Base-by-base conservation (phyloP, 345 rosid species). In the Boechera retrofracta region DNA sequence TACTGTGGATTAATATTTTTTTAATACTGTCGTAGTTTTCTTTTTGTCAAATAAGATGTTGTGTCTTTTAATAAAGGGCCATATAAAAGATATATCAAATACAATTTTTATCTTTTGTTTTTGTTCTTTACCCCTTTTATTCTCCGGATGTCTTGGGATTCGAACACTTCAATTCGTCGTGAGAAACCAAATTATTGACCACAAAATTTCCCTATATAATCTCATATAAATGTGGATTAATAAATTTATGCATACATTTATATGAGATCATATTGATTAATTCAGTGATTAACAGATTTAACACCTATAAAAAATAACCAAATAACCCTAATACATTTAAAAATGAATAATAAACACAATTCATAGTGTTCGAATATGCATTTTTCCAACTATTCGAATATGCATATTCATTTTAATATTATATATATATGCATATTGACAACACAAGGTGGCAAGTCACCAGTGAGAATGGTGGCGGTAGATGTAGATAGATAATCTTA, bases 401-500 rank as follows among this genome's bases (percentile, higher is more conserved):
- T 42, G n/a, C 5, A 42, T 42, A 42, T 11, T 42, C n/a, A 13
- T 10, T 41, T 0, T 10, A 13, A 13, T 16, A 12, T 21, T 21
- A 45, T 49, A 49, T 7, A 49, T 49, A 16, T 48, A 66, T 45
- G 24, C 42, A 77, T 63, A 64, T 51, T 59, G 2, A 28, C 26
- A 67, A 9, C 12, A 38, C n/a, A 78, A 60, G 81, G 69, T 78
- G 63, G 69, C 77, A 72, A 54, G 81, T 78, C 81, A 72, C 74
- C 12, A 31, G 41, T 67, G 73, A 73, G 70, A 78, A 67, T 65
- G 77, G 81, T 78, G 69, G 81, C 39, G 81, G 81, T 78, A 78
- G 76, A 72, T 77, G 54, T 42, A 72, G 28, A 59, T 72, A 52
- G 24, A 59, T 58, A 60, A 59, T 66, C 81, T 72, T 72, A 58